Conservation (phyloP, 164 flowering plant genomes). For the Cinnamomum micranthum region DNA sequence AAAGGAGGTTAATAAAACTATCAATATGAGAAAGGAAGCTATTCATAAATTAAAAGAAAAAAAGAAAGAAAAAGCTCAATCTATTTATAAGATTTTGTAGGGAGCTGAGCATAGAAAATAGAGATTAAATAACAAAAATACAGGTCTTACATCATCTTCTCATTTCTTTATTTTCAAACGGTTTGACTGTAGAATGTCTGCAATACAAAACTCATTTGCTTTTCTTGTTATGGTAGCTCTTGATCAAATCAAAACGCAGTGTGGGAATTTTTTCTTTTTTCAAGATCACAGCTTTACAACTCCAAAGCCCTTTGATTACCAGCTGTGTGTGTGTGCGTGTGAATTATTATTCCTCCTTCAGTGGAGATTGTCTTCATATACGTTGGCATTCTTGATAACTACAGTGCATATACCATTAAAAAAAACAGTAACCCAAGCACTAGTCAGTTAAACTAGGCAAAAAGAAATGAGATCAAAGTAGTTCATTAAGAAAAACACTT, state of each 20-base stretch:
- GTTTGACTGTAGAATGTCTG: background rate
- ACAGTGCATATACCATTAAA: background rate
- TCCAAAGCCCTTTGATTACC: background rate
- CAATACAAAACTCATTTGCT: background rate
- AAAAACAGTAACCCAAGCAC: background rate
- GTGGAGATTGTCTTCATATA: background rate
- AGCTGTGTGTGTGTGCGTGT: background rate
- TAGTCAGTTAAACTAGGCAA: background rate
- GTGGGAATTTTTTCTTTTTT: background rate
- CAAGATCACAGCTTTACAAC: background rate
- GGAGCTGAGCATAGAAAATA: background rate
- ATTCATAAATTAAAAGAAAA: too few species aligned
- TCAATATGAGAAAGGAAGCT: background rate
- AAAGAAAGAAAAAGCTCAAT: background rate
- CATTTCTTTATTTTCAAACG: background rate
- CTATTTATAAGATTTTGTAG: background rate
- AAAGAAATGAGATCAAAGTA: background rate
- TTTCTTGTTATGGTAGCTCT: background rate
- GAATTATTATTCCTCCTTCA: background rate
- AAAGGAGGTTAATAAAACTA: background rate
- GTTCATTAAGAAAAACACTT: background rate
- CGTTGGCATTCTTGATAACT: background rate
- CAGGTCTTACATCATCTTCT: background rate
- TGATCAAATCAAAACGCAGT: background rate
- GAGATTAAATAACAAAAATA: too few species aligned